These are phyloP conservation scores for Neurospora tetraspora DNA, from an alignment of 495 filamentous ascomycete genomes.

Conservation along the genomic window DNA sequence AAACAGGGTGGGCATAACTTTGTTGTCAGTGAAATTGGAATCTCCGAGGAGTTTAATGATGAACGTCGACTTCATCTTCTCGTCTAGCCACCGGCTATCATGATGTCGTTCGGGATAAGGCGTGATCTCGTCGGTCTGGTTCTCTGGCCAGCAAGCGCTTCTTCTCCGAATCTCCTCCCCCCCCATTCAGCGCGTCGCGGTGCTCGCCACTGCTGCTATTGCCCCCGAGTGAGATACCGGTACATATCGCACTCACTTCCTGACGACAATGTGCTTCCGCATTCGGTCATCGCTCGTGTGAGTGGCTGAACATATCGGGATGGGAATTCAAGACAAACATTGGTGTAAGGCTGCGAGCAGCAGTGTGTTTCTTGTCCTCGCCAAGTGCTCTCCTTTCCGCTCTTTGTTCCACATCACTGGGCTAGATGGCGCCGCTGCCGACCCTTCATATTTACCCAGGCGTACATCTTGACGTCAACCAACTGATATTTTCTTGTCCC, in stretches of 20 bases:
- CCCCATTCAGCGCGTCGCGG: not conserved
- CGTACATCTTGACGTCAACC: not conserved
- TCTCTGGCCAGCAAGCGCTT: not conserved
- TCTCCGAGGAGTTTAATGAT: not conserved
- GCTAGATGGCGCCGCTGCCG: not conserved
- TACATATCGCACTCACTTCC: not conserved
- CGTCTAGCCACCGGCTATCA: not conserved
- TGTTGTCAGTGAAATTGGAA: not conserved
- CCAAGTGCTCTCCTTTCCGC: not conserved
- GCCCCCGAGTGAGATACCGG: not conserved
- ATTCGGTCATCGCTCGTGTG: not conserved
- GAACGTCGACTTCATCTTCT: not conserved
- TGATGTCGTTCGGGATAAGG: not conserved
- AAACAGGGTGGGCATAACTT: not conserved
- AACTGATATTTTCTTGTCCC: not conserved
- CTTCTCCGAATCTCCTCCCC: not conserved
- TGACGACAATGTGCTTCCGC: not conserved
- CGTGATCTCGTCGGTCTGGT: not conserved
- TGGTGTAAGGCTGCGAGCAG: not conserved
- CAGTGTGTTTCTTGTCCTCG: not conserved
- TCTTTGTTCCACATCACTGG: not conserved
- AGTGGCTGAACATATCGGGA: not conserved
- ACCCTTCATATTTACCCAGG: not conserved
- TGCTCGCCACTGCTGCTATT: not conserved
- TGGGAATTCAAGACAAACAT: not conserved